Conservation (phyloP, 345 rosid genomes). For the Adansonia digitata region DNA sequence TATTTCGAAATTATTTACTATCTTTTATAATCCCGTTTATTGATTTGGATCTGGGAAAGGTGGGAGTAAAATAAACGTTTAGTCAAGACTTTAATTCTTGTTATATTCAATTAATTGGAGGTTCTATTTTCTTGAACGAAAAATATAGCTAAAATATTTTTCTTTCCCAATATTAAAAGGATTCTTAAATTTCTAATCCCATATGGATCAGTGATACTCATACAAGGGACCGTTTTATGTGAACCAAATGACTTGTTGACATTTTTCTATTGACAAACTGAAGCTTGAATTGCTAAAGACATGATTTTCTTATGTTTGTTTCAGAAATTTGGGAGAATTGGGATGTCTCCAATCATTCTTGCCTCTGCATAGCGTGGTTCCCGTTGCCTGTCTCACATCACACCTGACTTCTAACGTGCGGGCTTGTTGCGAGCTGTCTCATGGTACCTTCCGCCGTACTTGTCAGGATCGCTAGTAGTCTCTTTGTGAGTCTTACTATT, state of each 20-base stretch:
- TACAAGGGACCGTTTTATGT: neutral
- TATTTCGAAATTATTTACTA: neutral
- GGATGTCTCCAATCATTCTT: slow-evolving; percentile 68
- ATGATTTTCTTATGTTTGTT: slow-evolving; percentile 3
- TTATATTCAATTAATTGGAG: neutral
- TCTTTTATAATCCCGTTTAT: neutral
- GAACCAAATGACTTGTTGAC: neutral
- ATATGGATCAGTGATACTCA: neutral
- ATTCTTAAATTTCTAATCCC: neutral
- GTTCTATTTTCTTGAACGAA: neutral
- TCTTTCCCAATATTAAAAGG: neutral
- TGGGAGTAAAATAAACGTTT: neutral
- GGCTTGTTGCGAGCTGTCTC: slow-evolving; percentile 89
- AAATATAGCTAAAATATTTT: neutral
- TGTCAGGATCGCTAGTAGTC: slow-evolving; percentile 95
- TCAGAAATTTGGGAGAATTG: slow-evolving; percentile 75
- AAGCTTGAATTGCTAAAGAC: neutral
- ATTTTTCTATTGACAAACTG: neutral
- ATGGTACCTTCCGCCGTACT: slow-evolving; percentile 94
- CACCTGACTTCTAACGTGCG: slow-evolving; percentile 63
- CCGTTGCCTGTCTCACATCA: slow-evolving; percentile 51
- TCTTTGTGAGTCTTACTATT: slow-evolving; percentile 78
- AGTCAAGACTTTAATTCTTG: neutral
- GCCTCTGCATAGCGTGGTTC: slow-evolving; percentile 49
- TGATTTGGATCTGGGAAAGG: neutral